Evolutionary conservation across 2,329 filamentous ascomycete genomes (phyloP).

Genomic region (Myriangium duriaei): DNA sequence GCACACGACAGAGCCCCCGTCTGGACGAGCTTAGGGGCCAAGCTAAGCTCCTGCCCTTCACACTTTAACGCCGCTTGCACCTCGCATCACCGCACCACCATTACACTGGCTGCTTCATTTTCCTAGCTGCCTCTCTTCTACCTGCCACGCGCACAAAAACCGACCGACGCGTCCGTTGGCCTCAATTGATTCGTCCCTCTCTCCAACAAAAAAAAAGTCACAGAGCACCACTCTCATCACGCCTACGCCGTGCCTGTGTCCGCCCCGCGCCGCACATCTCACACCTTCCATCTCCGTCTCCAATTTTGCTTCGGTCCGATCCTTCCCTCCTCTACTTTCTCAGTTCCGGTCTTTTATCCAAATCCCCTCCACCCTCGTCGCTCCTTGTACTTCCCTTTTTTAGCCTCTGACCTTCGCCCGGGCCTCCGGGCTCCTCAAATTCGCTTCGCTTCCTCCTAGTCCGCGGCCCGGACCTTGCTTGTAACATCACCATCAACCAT

Average conservation of each 20-base stretch:
- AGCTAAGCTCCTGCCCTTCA: no score
- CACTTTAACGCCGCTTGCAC: no score
- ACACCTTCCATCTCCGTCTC: background rate
- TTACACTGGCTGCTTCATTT: no score
- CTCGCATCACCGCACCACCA: no score
- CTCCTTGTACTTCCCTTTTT: background rate
- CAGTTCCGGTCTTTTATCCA: background rate
- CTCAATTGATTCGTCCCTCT: slow-evolving; percentile 5
- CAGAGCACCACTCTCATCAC: no score
- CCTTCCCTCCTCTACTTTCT: background rate
- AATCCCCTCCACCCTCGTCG: background rate
- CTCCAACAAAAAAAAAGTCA: no score
- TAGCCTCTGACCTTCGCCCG: background rate
- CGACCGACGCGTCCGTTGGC: slow-evolving; percentile 1
- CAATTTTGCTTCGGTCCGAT: background rate
- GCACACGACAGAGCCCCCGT: no score
- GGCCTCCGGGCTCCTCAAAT: background rate
- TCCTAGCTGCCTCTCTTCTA: no score
- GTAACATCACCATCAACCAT: slow-evolving; percentile 9
- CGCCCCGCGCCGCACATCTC: no score
- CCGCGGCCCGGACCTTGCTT: slow-evolving; percentile 12
- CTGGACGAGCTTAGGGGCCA: no score
- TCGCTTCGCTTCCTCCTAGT: slow-evolving; percentile 11
- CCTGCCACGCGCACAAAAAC: no score
- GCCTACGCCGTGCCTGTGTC: no score